Evolutionary conservation across 2,329 filamentous ascomycete species (phyloP).

Genomic region (Endoconidiophora polonica): DNA sequence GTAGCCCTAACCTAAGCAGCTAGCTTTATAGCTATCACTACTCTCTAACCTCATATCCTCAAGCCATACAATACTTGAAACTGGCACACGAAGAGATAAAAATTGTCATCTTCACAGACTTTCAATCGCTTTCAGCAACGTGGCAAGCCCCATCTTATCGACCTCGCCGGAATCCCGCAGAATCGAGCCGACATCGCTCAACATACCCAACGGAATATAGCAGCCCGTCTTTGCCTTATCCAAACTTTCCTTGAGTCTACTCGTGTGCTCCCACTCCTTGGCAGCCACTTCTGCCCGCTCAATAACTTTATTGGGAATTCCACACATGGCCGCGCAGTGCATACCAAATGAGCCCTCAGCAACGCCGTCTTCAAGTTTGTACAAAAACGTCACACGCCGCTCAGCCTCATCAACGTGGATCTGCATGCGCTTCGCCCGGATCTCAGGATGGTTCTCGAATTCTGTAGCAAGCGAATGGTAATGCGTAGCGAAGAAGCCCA

Average conservation of each 20-base stretch:
- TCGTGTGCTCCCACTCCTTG: conserved; percentile 88
- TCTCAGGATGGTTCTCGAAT: conserved; percentile 78
- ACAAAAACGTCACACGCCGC: conserved; percentile 85
- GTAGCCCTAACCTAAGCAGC: no score
- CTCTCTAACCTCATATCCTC: no score
- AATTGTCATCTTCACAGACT: conserved; percentile 25
- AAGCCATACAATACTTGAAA: no score
- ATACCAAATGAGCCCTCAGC: conserved; percentile 96
- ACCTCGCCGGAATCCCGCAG: conserved; percentile 42
- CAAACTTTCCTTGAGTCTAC: conserved; percentile 70
- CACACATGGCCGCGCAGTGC: conserved; percentile 98
- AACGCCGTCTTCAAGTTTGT: conserved; percentile 82
- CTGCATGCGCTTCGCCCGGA: conserved; percentile 74
- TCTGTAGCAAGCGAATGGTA: conserved; percentile 90
- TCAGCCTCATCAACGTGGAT: conserved; percentile 80
- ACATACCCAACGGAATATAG: conserved; percentile 67
- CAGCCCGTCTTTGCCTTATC: conserved; percentile 64
- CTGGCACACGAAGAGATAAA: no score
- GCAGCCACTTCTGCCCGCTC: conserved; percentile 78
- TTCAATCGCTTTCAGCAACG: conserved; percentile 44
- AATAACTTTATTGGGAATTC: conserved; percentile 69
- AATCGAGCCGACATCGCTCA: conserved; percentile 74
- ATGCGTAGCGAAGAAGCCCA: conserved; percentile 95
- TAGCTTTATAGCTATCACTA: no score
- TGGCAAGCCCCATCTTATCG: conserved; percentile 35